Evolutionary conservation across 768 basidiomycete genomes (phyloP), one percentile per base, ranked within the genome.

Genomic region (Punctularia strigosozonata): DNA sequence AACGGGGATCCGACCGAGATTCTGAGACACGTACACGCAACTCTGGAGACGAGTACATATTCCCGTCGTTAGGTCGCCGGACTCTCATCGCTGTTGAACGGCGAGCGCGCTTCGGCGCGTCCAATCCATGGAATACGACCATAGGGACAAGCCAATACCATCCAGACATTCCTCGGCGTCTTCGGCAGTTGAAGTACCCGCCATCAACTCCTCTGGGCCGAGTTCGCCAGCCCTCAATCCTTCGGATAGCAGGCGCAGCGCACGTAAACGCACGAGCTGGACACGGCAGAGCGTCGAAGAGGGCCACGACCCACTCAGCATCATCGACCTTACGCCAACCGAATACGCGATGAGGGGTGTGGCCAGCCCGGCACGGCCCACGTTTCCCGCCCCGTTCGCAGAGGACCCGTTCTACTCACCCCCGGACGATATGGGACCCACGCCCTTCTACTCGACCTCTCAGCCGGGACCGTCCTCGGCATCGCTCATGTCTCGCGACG

Each of bases 391-490:
- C 20, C 10, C 8, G 12, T 10, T 10, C 18, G 13, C 10, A 8
- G 33, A 34, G 8, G 33, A 34, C 19, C 33, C 33, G 10, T 34
- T 34, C 18, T 8, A 8, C 19, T 28, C 26, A 28, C 26, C 26
- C 26, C 10, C 33, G 13, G 33, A 34, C 8, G 33, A 34, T 8
- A 10, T 34, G 12, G 10, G 10, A 34, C 13, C 10, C 33, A 40
- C 25, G 39, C 35, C 20, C 18, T 20, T 37, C 35, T 75, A 69
- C 47, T 55, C 66, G 1, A 56, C 59, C 23, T 50, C 68, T 14
- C 65, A 67, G 35, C 57, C 65, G 1, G 69, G 66, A 1, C 65
- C 65, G 4, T 79, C 77, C 3, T 68, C 68, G 7, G 54, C 68
- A 4, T 73, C 77, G 1, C 60, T 83, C 19, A 66, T 72, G 43